phyloP scores from a whole-genome alignment of 768 basidiomycete species.

The Arthromyces matolae region DNA sequence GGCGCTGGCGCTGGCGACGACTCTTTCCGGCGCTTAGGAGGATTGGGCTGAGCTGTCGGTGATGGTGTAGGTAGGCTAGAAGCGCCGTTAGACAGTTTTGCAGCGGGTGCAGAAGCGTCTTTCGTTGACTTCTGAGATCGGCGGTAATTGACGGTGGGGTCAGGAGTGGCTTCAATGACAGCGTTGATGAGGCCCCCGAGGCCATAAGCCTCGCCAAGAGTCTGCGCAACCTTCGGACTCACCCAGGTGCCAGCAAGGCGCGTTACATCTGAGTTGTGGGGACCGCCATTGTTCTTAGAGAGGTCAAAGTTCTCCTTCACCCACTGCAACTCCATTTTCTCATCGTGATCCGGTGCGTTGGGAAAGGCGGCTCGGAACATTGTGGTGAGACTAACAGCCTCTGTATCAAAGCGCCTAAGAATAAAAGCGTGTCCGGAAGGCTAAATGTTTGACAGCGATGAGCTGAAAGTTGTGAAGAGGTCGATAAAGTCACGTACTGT shows the following conservation, averaged over 20 bases:
- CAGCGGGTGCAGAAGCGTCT: conserved; percentile 13
- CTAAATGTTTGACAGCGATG: conserved; percentile 34
- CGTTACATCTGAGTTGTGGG: conserved; percentile 53
- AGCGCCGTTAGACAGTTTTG: conserved; percentile 18
- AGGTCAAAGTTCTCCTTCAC: conserved; percentile 78
- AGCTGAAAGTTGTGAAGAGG: conserved; percentile 14
- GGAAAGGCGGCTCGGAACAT: conserved; percentile 98
- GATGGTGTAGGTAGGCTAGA: conserved; percentile 40
- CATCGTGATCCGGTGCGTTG: conserved; percentile 67
- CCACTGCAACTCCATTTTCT: conserved; percentile 79
- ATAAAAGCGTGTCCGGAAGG: conserved; percentile 86
- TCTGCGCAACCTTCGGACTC: conserved; percentile 56
- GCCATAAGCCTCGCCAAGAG: conserved; percentile 65
- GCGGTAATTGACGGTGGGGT: conserved; percentile 75
- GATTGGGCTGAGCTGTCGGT: conserved; percentile 37
- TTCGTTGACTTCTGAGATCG: conserved; percentile 43
- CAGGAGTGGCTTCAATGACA: conserved; percentile 71
- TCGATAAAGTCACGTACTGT: conserved; percentile 51
- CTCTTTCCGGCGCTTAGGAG: conserved; percentile 66
- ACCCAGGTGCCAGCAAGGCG: conserved; percentile 92
- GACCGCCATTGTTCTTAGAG: conserved; percentile 70
- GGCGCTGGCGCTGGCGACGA: conserved; percentile 48
- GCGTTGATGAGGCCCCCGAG: conserved; percentile 58
- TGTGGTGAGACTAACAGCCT: conserved; percentile 87
- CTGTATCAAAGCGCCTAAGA: conserved; percentile 89